phyloP scores from a whole-genome alignment of 2,329 filamentous ascomycete species.

The Ramularia collo-cygni region DNA sequence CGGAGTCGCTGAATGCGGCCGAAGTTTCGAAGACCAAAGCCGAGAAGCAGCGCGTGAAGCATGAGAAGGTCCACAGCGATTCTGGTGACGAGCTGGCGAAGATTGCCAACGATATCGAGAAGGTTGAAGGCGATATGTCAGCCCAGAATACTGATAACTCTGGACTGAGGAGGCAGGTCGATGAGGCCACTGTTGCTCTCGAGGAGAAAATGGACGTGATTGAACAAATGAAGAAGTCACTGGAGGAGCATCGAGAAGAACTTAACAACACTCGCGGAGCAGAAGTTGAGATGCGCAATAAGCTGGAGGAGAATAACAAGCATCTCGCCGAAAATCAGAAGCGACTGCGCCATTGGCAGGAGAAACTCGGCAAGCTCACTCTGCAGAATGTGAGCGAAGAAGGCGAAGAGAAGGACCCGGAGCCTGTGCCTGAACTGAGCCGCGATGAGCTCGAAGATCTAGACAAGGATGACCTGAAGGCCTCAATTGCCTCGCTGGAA shows the following conservation, averaged over 20 bases:
- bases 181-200: conserved; percentile 72
- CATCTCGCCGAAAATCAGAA: conserved; percentile 78
- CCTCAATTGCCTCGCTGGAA: conserved; percentile 59
- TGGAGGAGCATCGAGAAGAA: conserved; percentile 78
- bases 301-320: conserved; percentile 94
- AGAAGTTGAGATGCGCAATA: conserved; percentile 98
- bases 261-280: conserved; percentile 81
- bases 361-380: conserved; percentile 77
- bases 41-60: conserved; percentile 83
- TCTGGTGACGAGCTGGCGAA: conserved; percentile 71
- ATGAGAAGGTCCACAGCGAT: conserved; percentile 74
- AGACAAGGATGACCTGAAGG: conserved; percentile 56
- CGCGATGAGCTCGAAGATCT: conserved; percentile 60
- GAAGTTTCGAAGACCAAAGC: conserved; percentile 88
- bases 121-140: conserved; percentile 69
- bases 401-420: conserved; percentile 48
- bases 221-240: conserved; percentile 68
- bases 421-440: conserved; percentile 71
- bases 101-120: conserved; percentile 65
- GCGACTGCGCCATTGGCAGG: conserved; percentile 75
- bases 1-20: conserved; percentile 75
- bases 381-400: conserved; percentile 66
- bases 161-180: conserved; percentile 63
- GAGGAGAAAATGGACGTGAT: conserved; percentile 75
- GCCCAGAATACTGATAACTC: conserved; percentile 71